Conservation (phyloP, 2,329 filamentous ascomycete species). For the Dothistroma septosporum region DNA sequence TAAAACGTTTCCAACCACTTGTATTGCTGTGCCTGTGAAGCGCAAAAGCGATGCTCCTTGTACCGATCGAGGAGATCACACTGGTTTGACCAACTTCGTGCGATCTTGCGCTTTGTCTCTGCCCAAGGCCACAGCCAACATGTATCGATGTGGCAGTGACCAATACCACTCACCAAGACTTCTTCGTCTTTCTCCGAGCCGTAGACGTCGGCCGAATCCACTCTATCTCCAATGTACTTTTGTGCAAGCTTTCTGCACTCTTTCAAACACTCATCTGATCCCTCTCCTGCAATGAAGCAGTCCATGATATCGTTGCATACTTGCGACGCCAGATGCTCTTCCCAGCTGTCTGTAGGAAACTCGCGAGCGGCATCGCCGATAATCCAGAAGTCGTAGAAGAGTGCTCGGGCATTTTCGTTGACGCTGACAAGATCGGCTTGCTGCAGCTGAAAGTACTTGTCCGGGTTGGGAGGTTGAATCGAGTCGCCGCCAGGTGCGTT, state of each 20-base stretch:
- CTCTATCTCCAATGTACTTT: slow-evolving; percentile 73
- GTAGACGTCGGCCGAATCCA: slow-evolving; percentile 83
- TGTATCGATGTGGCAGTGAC: slow-evolving; percentile 96
- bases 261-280: slow-evolving; percentile 67
- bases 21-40: slow-evolving; percentile 93
- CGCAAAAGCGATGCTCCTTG: slow-evolving; percentile 86
- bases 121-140: slow-evolving; percentile 99
- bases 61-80: slow-evolving; percentile 94
- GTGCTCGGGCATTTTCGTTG: slow-evolving; percentile 75
- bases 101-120: slow-evolving; percentile 95
- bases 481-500: slow-evolving; percentile 78
- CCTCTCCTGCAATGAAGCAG: slow-evolving; percentile 74
- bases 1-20: slow-evolving; percentile 94
- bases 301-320: slow-evolving; percentile 87
- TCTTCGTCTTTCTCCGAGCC: slow-evolving; percentile 55
- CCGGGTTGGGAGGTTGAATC: slow-evolving; percentile 84
- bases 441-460: slow-evolving; percentile 71
- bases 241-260: slow-evolving; percentile 78
- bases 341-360: slow-evolving; percentile 81
- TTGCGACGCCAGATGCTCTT: slow-evolving; percentile 80
- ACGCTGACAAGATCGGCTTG: slow-evolving; percentile 85
- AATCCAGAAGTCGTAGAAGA: slow-evolving; percentile 94
- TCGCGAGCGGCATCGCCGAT: slow-evolving; percentile 87
- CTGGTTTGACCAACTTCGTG: slow-evolving; percentile 93
- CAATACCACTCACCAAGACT: slow-evolving; percentile 80